Evolutionary conservation across 352 stramenopile genomes (phyloP).

Genomic region (Thraustochytrium striatum): DNA sequence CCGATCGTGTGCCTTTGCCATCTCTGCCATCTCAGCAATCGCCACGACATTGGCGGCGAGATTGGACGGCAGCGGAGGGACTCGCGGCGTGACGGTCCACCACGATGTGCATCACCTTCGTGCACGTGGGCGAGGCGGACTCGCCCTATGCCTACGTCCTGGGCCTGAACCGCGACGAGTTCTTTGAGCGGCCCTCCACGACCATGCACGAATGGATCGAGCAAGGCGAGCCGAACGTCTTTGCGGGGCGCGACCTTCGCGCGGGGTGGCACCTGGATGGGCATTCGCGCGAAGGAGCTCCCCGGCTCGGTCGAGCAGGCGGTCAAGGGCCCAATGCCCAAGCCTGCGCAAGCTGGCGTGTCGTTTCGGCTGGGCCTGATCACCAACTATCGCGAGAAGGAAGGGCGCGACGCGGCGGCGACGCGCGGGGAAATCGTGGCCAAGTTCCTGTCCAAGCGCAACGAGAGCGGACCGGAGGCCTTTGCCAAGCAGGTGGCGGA

Average conservation of each 20-base stretch:
- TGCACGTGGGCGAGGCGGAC: constrained; percentile 12
- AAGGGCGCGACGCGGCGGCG: background rate
- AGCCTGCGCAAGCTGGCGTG: background rate
- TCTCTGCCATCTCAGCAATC: too few species aligned
- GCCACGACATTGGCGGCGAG: too few species aligned
- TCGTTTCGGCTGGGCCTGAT: constrained; percentile 12
- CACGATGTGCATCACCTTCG: too few species aligned
- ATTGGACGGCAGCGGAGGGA: too few species aligned
- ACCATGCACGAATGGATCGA: background rate
- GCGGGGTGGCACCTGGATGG: constrained; percentile 25
- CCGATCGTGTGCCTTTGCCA: too few species aligned
- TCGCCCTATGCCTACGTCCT: constrained; percentile 34
- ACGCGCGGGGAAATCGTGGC: background rate
- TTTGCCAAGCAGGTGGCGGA: background rate
- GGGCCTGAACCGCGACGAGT: constrained; percentile 32
- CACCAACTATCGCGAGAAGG: constrained; percentile 18
- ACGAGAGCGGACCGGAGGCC: background rate
- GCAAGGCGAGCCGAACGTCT: background rate
- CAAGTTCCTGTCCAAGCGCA: background rate
- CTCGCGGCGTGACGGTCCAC: too few species aligned
- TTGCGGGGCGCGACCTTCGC: constrained; percentile 19
- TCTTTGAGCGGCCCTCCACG: background rate
- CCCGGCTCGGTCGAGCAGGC: background rate
- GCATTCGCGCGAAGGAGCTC: constrained; percentile 2
- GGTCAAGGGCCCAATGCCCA: background rate